Percentiles rank a stretch among this genome's conserved stretches.
phyloP scores from a whole-genome alignment of 208 protist species.

The Trypanosoma vivax region DNA sequence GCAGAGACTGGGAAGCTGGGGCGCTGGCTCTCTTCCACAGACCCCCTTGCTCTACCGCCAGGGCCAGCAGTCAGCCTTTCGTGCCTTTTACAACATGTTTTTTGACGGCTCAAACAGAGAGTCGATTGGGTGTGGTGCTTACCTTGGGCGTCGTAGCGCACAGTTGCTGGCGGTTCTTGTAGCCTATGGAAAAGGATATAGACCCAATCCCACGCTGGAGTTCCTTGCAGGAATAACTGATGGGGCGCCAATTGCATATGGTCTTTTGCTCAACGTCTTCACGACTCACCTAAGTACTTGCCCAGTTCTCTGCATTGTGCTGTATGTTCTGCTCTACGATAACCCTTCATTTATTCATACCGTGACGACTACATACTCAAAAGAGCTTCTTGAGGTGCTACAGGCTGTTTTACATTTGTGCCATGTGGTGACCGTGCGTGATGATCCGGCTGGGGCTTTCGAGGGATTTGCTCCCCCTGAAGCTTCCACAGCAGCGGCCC shows the following conservation, averaged over 20 bases:
- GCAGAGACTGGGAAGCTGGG: slow-evolving; percentile 48
- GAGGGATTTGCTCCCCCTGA: slow-evolving; percentile 23
- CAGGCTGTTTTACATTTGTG: slow-evolving; percentile 47
- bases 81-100: slow-evolving; percentile 36
- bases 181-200: slow-evolving; percentile 54
- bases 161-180: slow-evolving; percentile 61
- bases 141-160: slow-evolving; percentile 36
- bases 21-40: slow-evolving; percentile 12
- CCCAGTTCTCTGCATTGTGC: slow-evolving; percentile 48
- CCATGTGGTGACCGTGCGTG: slow-evolving; percentile 2
- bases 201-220: slow-evolving; percentile 46
- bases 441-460: slow-evolving; percentile 1
- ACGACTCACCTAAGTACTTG: slow-evolving; percentile 28
- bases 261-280: slow-evolving; percentile 33
- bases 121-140: slow-evolving; percentile 29
- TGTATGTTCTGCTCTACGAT: slow-evolving; percentile 72
- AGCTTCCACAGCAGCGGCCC: slow-evolving; percentile 27
- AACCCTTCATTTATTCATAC: slow-evolving; percentile 52
- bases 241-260: slow-evolving; percentile 22
- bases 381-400: slow-evolving; percentile 31
- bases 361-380: slow-evolving; percentile 21
- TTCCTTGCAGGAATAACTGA: slow-evolving; percentile 29
- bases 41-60: slow-evolving; percentile 36
- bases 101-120: slow-evolving; percentile 3
- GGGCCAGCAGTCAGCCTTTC: slow-evolving; percentile 19